Evolutionary conservation across 208 protist genomes (phyloP).

Genomic region (Leishmania tarentolae): DNA sequence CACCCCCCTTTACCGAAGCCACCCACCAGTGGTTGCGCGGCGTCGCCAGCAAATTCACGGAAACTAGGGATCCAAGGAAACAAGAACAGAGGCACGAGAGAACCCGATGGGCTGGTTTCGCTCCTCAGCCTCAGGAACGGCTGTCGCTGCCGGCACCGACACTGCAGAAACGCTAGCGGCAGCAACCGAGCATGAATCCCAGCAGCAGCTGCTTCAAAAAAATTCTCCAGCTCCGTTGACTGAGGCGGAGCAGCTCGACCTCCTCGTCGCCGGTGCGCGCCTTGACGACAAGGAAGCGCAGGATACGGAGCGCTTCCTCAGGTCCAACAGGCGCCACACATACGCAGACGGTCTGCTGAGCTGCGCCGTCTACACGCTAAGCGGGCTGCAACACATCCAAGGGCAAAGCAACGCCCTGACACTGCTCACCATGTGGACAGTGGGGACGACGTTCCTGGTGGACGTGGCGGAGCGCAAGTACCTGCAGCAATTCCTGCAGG

Average conservation of each 20-base stretch:
- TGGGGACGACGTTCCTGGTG: constrained; percentile 71
- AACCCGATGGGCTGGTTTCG: constrained; percentile 14
- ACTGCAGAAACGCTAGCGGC: background rate
- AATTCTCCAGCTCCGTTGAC: constrained; percentile 8
- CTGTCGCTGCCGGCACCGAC: constrained; percentile 1
- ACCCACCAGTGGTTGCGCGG: no score
- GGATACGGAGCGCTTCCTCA: constrained; percentile 32
- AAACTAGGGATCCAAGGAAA: background rate
- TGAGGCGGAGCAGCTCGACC: constrained; percentile 44
- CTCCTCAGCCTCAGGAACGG: background rate
- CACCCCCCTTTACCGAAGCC: background rate
- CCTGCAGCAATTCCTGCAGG: constrained; percentile 39
- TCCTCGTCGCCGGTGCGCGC: constrained; percentile 52
- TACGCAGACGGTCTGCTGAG: constrained; percentile 52
- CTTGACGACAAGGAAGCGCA: constrained; percentile 34
- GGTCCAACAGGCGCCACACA: constrained; percentile 63
- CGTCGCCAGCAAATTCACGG: background rate
- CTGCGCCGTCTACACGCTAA: constrained; percentile 66
- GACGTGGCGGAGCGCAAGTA: constrained; percentile 59
- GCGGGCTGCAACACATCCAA: constrained; percentile 64
- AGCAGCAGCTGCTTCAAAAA: background rate
- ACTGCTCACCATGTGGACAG: constrained; percentile 75
- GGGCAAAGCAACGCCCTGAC: constrained; percentile 75
- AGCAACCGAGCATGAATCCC: background rate
- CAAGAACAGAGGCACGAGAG: background rate